A percentile compares a stretch with the other conserved stretches of the same genome.
Evolutionary conservation across 2,329 filamentous ascomycete species (phyloP).

Genomic region (Penicillium sp.): DNA sequence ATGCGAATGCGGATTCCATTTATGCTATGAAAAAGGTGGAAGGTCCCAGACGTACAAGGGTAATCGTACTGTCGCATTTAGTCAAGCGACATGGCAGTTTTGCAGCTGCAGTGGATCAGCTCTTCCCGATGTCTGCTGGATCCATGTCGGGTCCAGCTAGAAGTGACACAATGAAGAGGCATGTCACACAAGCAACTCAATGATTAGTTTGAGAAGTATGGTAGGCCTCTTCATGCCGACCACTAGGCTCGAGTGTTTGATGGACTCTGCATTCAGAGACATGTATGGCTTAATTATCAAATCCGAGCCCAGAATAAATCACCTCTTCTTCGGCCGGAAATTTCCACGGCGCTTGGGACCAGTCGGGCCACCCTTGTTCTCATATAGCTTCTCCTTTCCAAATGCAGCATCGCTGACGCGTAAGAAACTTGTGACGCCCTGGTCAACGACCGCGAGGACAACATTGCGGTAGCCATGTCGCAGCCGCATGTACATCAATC

Average conservation of each 20-base stretch:
- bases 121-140: not conserved
- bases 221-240: not conserved
- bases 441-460: conserved; percentile 80
- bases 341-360: conserved; percentile 30
- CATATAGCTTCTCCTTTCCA: conserved; percentile 66
- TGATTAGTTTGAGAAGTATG: not conserved
- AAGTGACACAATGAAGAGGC: not conserved
- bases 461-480: conserved; percentile 82
- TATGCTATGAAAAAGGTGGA: too few species aligned
- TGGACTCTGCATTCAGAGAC: not conserved
- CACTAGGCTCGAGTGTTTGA: not conserved
- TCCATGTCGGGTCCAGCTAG: not conserved
- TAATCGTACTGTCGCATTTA: not conserved
- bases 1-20: not conserved
- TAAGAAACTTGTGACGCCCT: conserved; percentile 84
- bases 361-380: conserved; percentile 33
- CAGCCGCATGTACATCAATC: conserved; percentile 65
- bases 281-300: not conserved
- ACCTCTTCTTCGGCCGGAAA: conserved; percentile 30
- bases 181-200: not conserved
- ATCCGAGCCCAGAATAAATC: conserved; percentile 12
- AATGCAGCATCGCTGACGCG: conserved; percentile 76
- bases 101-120: not conserved
- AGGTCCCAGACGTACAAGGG: not conserved
- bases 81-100: too few species aligned